These are phyloP conservation scores for Thalassiosira mediterranea DNA, from an alignment of 352 stramenopile species.

Conservation along the genomic window DNA sequence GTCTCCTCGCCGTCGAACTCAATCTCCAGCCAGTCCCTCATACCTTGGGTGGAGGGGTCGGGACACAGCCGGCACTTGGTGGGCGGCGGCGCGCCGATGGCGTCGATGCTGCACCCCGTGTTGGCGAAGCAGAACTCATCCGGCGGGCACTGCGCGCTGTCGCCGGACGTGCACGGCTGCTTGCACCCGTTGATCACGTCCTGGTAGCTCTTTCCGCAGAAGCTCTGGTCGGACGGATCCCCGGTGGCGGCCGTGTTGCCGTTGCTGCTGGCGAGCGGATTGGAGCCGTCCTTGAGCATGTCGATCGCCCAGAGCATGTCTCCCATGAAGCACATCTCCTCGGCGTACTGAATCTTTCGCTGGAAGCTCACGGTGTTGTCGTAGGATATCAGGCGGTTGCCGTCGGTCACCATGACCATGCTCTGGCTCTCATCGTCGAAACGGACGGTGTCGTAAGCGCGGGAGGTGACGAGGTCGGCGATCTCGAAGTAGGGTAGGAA, in stretches of 20 bases:
- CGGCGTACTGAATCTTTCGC: constrained; percentile 56
- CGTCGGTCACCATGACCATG: constrained; percentile 66
- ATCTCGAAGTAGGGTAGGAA: constrained; percentile 68
- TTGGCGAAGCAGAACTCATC: constrained; percentile 58
- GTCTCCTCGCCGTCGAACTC: constrained; percentile 47
- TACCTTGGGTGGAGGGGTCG: constrained; percentile 58
- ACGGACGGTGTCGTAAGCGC: constrained; percentile 40
- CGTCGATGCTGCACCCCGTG: constrained; percentile 59
- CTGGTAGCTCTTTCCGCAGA: constrained; percentile 56
- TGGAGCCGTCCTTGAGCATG: constrained; percentile 62
- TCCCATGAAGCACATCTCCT: constrained; percentile 56
- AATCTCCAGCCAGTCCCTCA: constrained; percentile 60
- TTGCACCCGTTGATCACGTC: constrained; percentile 55
- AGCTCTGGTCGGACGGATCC: constrained; percentile 53
- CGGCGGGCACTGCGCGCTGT: constrained; percentile 42
- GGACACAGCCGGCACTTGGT: constrained; percentile 61
- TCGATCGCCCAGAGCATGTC: constrained; percentile 65
- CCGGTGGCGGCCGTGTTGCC: constrained; percentile 48
- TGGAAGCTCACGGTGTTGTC: constrained; percentile 65
- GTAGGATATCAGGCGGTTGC: constrained; percentile 60
- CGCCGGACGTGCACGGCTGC: constrained; percentile 48
- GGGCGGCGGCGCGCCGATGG: constrained; percentile 51
- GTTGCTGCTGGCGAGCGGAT: constrained; percentile 59
- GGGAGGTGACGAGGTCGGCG: constrained; percentile 46
- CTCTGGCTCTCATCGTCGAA: constrained; percentile 54